Percentiles rank a stretch among this genome's conserved stretches.
phyloP scores from a whole-genome alignment of 768 basidiomycete genomes.

The Pleurotus eryngii region DNA sequence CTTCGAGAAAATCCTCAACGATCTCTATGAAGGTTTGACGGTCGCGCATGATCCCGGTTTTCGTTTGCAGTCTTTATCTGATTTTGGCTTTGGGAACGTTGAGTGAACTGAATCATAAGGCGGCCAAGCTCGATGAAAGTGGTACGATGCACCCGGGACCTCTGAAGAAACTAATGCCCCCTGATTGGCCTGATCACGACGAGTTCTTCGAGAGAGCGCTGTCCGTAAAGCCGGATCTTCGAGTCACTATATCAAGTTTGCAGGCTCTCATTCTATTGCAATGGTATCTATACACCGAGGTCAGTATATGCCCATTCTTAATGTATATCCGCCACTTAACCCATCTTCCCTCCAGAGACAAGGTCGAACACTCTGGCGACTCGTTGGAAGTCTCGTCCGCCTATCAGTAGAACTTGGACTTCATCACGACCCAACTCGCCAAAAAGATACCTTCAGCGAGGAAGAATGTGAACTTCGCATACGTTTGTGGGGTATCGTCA shows the following conservation, averaged over 20 bases:
- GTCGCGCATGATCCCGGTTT: constrained; percentile 70
- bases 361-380: constrained; percentile 86
- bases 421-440: constrained; percentile 78
- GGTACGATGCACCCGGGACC: background rate
- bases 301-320: constrained; percentile 24
- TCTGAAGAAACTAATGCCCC: constrained; percentile 57
- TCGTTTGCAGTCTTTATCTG: constrained; percentile 73
- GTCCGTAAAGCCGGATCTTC: constrained; percentile 74
- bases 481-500: constrained; percentile 80
- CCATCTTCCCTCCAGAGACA: constrained; percentile 53
- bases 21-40: constrained; percentile 58
- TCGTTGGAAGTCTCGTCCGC: constrained; percentile 81
- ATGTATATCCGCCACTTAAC: constrained; percentile 7
- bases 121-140: constrained; percentile 41
- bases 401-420: constrained; percentile 81
- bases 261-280: constrained; percentile 83
- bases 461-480: constrained; percentile 79
- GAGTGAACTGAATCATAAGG: constrained; percentile 76
- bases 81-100: constrained; percentile 79
- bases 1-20: constrained; percentile 61
- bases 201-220: constrained; percentile 83
- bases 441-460: constrained; percentile 61
- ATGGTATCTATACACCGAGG: constrained; percentile 90
- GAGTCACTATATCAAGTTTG: constrained; percentile 77
- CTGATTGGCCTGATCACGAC: constrained; percentile 75